These are phyloP conservation scores for Sphaerulina populicola DNA, from an alignment of 2,329 filamentous ascomycete species.

Conservation along the genomic window DNA sequence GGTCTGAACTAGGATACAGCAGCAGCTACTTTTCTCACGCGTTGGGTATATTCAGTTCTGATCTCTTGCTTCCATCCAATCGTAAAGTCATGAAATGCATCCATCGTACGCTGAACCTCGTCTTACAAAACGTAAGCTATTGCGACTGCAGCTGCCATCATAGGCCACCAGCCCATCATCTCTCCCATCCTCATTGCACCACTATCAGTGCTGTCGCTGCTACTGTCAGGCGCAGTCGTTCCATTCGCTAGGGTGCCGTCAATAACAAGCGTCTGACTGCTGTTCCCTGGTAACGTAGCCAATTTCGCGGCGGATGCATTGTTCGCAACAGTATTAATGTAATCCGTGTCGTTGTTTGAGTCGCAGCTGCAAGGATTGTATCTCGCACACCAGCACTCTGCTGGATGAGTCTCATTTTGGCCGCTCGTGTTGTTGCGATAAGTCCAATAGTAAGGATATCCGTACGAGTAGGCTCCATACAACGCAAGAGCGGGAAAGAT, in stretches of 20 bases:
- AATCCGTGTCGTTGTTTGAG: slow-evolving; percentile 50
- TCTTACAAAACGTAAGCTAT: slow-evolving; percentile 1
- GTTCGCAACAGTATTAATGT: slow-evolving; percentile 50
- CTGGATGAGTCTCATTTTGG: slow-evolving; percentile 52
- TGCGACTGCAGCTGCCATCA: slow-evolving; percentile 29
- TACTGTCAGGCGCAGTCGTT: slow-evolving; percentile 36
- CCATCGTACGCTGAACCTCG: not conserved
- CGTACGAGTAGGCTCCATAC: slow-evolving; percentile 54
- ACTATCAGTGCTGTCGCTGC: slow-evolving; percentile 23
- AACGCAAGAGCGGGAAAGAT: slow-evolving; percentile 55
- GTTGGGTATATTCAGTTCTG: no score
- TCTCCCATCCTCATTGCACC: slow-evolving; percentile 12
- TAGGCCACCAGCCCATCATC: slow-evolving; percentile 32
- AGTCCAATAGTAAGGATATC: slow-evolving; percentile 50
- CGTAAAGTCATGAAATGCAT: not conserved
- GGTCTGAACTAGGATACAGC: no score
- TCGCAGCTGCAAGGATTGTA: slow-evolving; percentile 59
- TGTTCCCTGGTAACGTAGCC: slow-evolving; percentile 53
- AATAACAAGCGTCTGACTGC: slow-evolving; percentile 51
- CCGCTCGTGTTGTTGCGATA: slow-evolving; percentile 43
- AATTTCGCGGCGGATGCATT: slow-evolving; percentile 58
- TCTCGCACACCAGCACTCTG: slow-evolving; percentile 54
- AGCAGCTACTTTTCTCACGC: no score
- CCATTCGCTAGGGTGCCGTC: slow-evolving; percentile 62
- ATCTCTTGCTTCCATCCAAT: not conserved